Percentiles rank a stretch among this genome's conserved stretches.
Conservation (phyloP, 2,329 filamentous ascomycete genomes). For the Rutstroemia sp. region DNA sequence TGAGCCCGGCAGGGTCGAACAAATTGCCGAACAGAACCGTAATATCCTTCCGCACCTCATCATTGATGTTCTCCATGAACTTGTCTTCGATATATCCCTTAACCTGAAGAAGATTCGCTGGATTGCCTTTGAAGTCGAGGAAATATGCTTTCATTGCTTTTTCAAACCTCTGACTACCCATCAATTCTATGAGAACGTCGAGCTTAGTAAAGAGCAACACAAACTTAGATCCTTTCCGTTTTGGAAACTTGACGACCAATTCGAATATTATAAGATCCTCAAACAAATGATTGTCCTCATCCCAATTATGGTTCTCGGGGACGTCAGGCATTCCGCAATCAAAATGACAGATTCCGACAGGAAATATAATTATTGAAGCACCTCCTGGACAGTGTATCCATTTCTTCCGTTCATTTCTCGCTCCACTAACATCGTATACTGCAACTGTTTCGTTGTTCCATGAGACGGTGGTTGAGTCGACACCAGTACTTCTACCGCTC, state of each 20-base stretch:
- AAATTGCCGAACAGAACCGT: neutral
- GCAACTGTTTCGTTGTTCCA: neutral
- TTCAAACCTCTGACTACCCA: neutral
- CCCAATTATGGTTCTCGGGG: no score
- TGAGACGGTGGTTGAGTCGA: neutral
- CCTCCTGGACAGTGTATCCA: neutral
- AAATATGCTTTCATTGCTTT: neutral
- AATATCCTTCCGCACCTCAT: neutral
- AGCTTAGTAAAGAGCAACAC: neutral
- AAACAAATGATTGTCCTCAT: neutral
- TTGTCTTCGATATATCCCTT: no score
- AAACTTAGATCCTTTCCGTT: neutral
- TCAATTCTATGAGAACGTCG: slow-evolving; percentile 6
- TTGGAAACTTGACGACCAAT: neutral
- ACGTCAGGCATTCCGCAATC: neutral
- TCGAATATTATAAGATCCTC: neutral
- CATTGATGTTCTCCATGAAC: neutral
- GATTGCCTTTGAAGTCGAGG: no score
- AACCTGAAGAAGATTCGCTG: neutral
- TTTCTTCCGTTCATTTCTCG: neutral
- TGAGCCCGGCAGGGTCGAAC: neutral
- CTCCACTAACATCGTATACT: neutral
- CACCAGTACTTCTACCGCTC: neutral
- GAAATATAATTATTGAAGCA: neutral
- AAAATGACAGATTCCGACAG: neutral